Conservation (phyloP, 495 filamentous ascomycete species). For the Talaromyces nanjingensis region DNA sequence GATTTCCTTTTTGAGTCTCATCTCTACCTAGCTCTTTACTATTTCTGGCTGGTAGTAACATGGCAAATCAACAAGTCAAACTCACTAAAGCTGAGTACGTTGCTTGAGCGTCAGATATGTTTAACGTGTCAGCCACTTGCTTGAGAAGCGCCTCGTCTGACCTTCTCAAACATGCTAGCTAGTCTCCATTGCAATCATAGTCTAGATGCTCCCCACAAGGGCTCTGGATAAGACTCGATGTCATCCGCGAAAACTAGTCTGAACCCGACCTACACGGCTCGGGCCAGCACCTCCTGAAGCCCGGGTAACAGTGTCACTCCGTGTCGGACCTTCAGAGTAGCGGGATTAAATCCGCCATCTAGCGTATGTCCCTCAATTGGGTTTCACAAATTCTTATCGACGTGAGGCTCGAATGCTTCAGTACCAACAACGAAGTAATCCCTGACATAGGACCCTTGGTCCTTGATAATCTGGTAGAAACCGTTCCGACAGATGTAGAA, state of each 20-base stretch:
- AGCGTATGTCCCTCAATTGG: neutral
- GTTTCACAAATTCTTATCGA: neutral
- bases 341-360: neutral
- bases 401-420: neutral
- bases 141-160: neutral
- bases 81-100: neutral
- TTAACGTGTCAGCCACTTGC: neutral
- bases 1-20: neutral
- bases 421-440: neutral
- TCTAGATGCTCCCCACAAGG: neutral
- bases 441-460: neutral
- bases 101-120: neutral
- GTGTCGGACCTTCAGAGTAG: neutral
- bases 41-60: neutral
- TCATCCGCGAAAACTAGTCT: neutral
- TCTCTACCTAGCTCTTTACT: neutral
- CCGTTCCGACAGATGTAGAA: neutral
- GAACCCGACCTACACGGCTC: neutral
- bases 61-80: neutral
- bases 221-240: neutral
- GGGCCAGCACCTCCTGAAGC: neutral
- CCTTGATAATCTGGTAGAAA: neutral
- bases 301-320: neutral
- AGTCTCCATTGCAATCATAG: neutral
- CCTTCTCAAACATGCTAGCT: neutral